Conservation (phyloP, 805 yeast genomes). For the Metschnikowia matae region DNA sequence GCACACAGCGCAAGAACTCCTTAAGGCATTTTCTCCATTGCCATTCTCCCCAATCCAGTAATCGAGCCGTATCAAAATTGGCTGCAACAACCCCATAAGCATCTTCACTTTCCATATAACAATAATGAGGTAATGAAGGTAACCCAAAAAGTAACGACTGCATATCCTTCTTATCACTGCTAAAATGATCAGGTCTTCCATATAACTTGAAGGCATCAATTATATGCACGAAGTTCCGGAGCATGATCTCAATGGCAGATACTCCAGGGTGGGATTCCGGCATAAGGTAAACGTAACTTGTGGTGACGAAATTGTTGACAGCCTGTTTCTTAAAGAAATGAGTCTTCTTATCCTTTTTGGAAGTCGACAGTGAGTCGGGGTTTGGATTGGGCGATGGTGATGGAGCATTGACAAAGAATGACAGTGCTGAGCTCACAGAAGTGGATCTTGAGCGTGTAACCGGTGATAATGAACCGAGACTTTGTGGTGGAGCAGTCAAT, state of each 20-base stretch:
- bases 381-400: conserved; percentile 26
- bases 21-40: conserved; percentile 30
- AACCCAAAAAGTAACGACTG: conserved; percentile 68
- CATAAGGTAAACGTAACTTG: conserved; percentile 56
- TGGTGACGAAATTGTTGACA: conserved; percentile 26
- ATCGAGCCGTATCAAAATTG: conserved; percentile 18
- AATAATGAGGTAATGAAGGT: conserved; percentile 68
- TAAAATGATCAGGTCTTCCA: conserved; percentile 71
- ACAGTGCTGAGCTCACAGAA: conserved; percentile 24
- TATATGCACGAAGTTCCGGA: conserved; percentile 63
- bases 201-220: conserved; percentile 67
- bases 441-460: conserved; percentile 19
- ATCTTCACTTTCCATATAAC: conserved; percentile 42
- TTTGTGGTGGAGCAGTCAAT: no score
- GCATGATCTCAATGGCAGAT: conserved; percentile 66
- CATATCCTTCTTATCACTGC: conserved; percentile 65
- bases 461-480: no score
- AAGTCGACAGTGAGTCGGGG: conserved; percentile 8
- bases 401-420: conserved; percentile 29
- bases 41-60: conserved; percentile 24
- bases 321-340: conserved; percentile 28
- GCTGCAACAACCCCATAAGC: conserved; percentile 20
- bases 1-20: conserved; percentile 13
- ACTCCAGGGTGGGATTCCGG: conserved; percentile 74
- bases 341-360: neutral